Evolutionary conservation across 2,329 filamentous ascomycete genomes (phyloP), one percentile per base, ranked within the genome.

Genomic region (Talaromyces sp.): DNA sequence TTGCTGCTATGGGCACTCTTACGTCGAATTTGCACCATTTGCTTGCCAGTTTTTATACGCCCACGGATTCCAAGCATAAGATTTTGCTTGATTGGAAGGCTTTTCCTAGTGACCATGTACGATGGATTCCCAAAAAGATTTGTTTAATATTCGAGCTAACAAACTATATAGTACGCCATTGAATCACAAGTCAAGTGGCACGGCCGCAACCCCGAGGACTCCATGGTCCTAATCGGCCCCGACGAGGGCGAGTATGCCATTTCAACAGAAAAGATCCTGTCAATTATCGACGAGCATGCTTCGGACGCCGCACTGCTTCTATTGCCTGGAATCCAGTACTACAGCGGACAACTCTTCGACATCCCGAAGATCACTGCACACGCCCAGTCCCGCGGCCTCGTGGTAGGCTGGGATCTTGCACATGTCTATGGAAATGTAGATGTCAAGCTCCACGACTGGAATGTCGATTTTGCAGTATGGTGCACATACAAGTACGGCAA

Each of bases 401-500:
- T 85, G 0, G 86, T 93, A 1, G 91, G 91, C 22, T 96, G 92
- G 92, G 92, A 96, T 72, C 82, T 95, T 6, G 92, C 92, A 0
- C 91, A 96, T 74, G 91, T 91, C 0, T 90, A 85, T 47, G 92
- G 90, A 33, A 96, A 96, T 69, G 89, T 93, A 2, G 85, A 88
- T 30, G 76, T 96, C 10, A 78, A 83, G 62, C 81, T 96, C 22
- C 91, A 96, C 73, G 90, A 93, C 68, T 96, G 92, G 92, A 84
- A 90, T 66, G 91, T 95, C 44, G 92, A 96, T 73, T 96, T 96
- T 68, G 92, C 92, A 9, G 90, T 84, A 61, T 96, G 92, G 92
- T 96, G 92, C 77, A 93, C 89, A 8, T 96, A 96, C 82, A 96
- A 96, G 78, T 96, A 96, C 77, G 85, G 95, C 73, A 96, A 96